Conservation (phyloP, 225 moss, liverwort and hornwort species). For the Polytrichum commune region DNA sequence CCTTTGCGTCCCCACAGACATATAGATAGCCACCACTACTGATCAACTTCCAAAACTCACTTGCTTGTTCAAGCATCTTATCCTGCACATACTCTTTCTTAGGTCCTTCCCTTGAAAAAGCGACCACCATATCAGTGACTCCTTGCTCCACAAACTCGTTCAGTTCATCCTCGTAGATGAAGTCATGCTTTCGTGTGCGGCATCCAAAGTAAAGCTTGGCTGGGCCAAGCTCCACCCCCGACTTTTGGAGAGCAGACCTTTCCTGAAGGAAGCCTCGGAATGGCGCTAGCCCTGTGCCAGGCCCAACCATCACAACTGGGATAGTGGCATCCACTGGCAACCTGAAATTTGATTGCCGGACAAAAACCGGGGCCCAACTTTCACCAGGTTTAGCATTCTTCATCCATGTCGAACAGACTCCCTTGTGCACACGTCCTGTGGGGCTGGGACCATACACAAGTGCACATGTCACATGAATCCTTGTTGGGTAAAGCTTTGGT, state of each 20-base stretch:
- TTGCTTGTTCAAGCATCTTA: conserved; percentile 72
- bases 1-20: conserved; percentile 96
- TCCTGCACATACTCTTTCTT: conserved; percentile 90
- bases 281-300: conserved; percentile 92
- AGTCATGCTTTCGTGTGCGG: conserved; percentile 68
- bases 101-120: conserved; percentile 69
- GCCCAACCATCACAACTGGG: conserved; percentile 90
- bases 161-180: conserved; percentile 88
- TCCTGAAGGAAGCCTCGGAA: conserved; percentile 94
- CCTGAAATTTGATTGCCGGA: conserved; percentile 79
- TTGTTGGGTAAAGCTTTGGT: conserved; percentile 43
- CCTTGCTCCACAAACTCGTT: conserved; percentile 38
- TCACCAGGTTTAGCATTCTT: conserved; percentile 40
- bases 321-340: conserved; percentile 52
- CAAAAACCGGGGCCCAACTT: conserved; percentile 78
- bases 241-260: conserved; percentile 52
- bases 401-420: conserved; percentile 98
- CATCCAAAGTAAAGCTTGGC: conserved; percentile 94
- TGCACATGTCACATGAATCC: conserved; percentile 94
- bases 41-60: conserved; percentile 53
- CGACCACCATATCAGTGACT: conserved; percentile 60
- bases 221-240: conserved; percentile 63
- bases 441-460: conserved; percentile 66
- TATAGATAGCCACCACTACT: conserved; percentile 70
- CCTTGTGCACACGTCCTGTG: conserved; percentile 75